Conservation (phyloP, 106 monocot genomes). For the Narthecium ossifragum region DNA sequence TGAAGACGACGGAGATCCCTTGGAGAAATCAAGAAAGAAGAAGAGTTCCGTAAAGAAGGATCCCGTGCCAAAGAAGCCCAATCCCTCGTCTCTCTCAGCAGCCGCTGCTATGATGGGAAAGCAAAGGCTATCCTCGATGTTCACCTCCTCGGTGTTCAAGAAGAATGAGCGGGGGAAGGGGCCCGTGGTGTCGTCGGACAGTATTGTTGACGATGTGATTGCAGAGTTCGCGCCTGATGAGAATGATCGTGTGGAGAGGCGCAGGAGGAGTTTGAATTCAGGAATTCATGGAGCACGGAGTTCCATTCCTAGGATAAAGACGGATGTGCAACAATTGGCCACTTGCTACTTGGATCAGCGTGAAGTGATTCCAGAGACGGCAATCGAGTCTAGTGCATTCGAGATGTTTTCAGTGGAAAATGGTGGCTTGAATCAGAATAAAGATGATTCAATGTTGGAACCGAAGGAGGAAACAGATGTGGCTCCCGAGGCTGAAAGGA, state of each 20-base stretch:
- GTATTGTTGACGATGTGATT: constrained; percentile 77
- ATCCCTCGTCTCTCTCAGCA: constrained; percentile 39
- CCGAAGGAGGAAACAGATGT: constrained; percentile 7
- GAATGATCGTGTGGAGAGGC: constrained; percentile 61
- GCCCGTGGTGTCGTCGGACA: constrained; percentile 38
- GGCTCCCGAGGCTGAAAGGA: constrained; percentile 3
- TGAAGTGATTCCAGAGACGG: too few species aligned
- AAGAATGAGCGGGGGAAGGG: constrained; percentile 50
- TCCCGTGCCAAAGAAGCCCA: constrained; percentile 21
- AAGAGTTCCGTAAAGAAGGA: constrained; percentile 23
- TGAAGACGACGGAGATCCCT: constrained; percentile 9
- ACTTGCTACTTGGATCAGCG: too few species aligned
- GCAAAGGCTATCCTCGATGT: constrained; percentile 77
- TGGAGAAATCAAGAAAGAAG: constrained; percentile 27
- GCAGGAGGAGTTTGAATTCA: constrained; percentile 16
- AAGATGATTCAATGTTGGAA: constrained; percentile 7
- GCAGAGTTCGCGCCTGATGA: constrained; percentile 80
- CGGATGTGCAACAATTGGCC: too few species aligned
- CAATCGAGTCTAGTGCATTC: too few species aligned
- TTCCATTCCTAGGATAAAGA: too few species aligned
- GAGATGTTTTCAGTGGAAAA: constrained; percentile 14
- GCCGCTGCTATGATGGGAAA: constrained; percentile 61
- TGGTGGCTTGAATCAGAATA: background rate
- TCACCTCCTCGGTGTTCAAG: constrained; percentile 60
- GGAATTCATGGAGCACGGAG: constrained; percentile 1